Evolutionary conservation across 495 filamentous ascomycete genomes (phyloP).

Genomic region (Penicillium pancosmium): DNA sequence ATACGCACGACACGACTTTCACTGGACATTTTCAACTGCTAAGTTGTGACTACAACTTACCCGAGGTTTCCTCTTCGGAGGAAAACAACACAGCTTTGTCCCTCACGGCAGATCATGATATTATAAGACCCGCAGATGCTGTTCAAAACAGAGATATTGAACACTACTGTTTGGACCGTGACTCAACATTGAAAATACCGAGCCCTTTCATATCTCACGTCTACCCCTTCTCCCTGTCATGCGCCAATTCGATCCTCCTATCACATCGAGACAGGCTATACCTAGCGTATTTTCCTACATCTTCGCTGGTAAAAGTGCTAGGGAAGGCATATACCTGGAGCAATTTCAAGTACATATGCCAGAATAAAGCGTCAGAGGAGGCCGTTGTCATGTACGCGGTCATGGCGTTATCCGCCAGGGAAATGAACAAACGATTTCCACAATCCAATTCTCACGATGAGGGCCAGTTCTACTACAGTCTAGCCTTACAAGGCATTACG

Average conservation of each 20-base stretch:
- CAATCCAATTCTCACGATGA: background rate
- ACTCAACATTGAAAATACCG: background rate
- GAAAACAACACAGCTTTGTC: too few species aligned
- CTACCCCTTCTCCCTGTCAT: background rate
- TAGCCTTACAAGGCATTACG: background rate
- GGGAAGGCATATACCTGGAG: background rate
- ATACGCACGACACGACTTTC: too few species aligned
- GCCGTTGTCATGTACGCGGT: background rate
- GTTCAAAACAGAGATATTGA: too few species aligned
- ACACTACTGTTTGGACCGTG: background rate
- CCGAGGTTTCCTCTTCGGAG: too few species aligned
- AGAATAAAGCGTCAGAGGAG: background rate
- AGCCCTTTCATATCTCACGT: background rate
- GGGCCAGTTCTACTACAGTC: background rate
- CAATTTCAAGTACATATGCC: background rate
- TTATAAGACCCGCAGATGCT: too few species aligned
- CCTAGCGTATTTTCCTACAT: background rate
- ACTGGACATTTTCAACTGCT: too few species aligned
- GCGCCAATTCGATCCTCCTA: background rate
- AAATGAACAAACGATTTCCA: background rate
- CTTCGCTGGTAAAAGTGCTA: background rate
- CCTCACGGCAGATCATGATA: too few species aligned
- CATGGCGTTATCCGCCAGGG: background rate
- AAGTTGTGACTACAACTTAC: too few species aligned
- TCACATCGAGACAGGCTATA: background rate